Base-by-base conservation (phyloP, 768 basidiomycete genomes). In the Boletus coccyginus region DNA sequence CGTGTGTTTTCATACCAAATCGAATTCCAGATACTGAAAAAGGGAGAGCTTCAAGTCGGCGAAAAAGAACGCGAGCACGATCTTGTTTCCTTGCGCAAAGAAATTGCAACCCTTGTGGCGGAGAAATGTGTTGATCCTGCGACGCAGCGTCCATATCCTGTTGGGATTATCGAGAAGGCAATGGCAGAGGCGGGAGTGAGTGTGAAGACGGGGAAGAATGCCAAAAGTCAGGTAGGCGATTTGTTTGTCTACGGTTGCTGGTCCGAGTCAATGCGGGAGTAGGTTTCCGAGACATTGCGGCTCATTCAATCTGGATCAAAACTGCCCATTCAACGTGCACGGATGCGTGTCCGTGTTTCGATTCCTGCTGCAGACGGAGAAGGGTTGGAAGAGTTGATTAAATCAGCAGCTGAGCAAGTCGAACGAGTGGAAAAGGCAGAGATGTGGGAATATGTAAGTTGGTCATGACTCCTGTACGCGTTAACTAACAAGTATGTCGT, bases 31-130 rank as follows among this genome's bases (percentile, higher is more conserved):
- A 97, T 99, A 60, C 74, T 99, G 41, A 89, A 88, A 70, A 96
- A 97, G 73, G 97, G 97, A 19, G 97, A 99, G 68, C 77, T 99
- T 3, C 97, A 99, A 76, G 91, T 98, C 32, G 91, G 92, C 39
- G 96, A 98, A 67, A 97, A 98, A 70, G 97, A 99, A 68, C 86
- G 97, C 24, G 89, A 93, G 51, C 94, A 97, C 60, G 91, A 96
- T 64, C 81, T 97, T 7, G 75, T 83, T 13, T 83, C 93, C 3
- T 69, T 98, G 44, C 86, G 92, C 52, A 79, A 81, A 62, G 97
- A 98, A 72, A 97, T 98, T 47, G 93, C 93, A 6, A 96, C 92
- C 0, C 82, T 94, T 39, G 92, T 99, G 4, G 88, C 95, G 7
- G 92, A 95, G 74, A 95, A 96, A 77, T 95, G 90, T 57, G 95